These are phyloP conservation scores for Cladophialophora bantiana DNA, from an alignment of 2,329 filamentous ascomycete genomes.

Conservation along the genomic window DNA sequence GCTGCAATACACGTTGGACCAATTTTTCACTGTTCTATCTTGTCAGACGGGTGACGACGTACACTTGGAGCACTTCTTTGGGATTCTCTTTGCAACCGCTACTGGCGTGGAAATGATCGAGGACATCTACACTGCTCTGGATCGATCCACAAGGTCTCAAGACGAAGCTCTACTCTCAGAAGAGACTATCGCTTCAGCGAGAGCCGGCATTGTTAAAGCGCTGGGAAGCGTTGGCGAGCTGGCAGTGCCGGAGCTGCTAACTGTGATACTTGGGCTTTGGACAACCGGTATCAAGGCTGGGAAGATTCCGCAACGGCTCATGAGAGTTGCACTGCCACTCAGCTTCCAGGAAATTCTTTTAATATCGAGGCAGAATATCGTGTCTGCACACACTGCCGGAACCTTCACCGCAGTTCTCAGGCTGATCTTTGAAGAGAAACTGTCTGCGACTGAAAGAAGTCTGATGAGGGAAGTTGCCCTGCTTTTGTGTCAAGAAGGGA, in stretches of 20 bases:
- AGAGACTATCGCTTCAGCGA: conserved; percentile 14
- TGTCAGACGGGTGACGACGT: conserved; percentile 39
- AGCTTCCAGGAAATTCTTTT: conserved; percentile 65
- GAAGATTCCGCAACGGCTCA: conserved; percentile 25
- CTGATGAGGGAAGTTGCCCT: conserved; percentile 72
- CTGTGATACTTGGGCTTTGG: conserved; percentile 39
- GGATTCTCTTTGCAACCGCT: conserved; percentile 79
- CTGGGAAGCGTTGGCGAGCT: conserved; percentile 34
- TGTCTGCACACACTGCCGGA: conserved; percentile 74
- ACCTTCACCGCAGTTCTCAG: conserved; percentile 72
- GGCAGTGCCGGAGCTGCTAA: conserved; percentile 40
- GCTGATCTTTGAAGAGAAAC: conserved; percentile 64
- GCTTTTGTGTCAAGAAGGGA: conserved; percentile 74
- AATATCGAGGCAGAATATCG: conserved; percentile 72
- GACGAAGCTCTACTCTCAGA: conserved; percentile 22
- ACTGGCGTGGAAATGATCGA: conserved; percentile 78
- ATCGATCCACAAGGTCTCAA: conserved; percentile 22
- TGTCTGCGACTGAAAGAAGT: conserved; percentile 63
- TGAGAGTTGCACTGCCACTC: conserved; percentile 66
- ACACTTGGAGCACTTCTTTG: conserved; percentile 80
- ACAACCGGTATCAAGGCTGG: conserved; percentile 22
- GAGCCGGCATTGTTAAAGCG: conserved; percentile 32
- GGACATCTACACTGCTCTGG: conserved; percentile 59
- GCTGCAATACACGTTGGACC: conserved; percentile 68
- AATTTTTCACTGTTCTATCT: conserved; percentile 25